Evolutionary conservation across 2,329 filamentous ascomycete genomes (phyloP).

Genomic region (Sporothrix euskadiensis): DNA sequence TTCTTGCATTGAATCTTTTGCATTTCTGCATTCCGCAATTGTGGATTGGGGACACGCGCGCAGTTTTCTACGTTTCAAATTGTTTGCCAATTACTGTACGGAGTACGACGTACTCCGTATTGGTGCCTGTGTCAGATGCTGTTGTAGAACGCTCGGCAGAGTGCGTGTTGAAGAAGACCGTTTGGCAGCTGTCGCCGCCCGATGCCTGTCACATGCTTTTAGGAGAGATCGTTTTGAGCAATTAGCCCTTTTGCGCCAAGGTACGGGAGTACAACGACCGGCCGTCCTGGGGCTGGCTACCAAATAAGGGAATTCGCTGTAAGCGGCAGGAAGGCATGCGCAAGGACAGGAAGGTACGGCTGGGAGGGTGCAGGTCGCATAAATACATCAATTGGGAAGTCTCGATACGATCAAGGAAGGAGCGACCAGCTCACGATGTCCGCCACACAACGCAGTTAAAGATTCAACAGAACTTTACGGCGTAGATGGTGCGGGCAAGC

Average conservation of each 20-base stretch:
- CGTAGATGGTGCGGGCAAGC: slow-evolving; percentile 12
- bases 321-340: slow-evolving; percentile 11
- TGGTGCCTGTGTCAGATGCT: background rate
- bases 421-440: background rate
- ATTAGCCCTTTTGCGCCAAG: slow-evolving; percentile 6
- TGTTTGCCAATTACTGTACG: background rate
- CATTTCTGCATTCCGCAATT: background rate
- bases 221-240: background rate
- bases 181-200: background rate
- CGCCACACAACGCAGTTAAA: background rate
- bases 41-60: background rate
- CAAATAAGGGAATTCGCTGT: slow-evolving; percentile 2
- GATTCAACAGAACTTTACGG: background rate
- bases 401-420: background rate
- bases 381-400: background rate
- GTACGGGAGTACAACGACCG: background rate
- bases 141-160: background rate
- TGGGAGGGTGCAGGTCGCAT: background rate
- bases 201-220: slow-evolving; percentile 23
- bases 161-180: background rate
- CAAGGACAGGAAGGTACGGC: background rate
- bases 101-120: too few species aligned
- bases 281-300: background rate
- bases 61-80: background rate
- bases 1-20: background rate